These are phyloP conservation scores for Podospora pseudopauciseta DNA, from an alignment of 495 filamentous ascomycete species.

Conservation along the genomic window DNA sequence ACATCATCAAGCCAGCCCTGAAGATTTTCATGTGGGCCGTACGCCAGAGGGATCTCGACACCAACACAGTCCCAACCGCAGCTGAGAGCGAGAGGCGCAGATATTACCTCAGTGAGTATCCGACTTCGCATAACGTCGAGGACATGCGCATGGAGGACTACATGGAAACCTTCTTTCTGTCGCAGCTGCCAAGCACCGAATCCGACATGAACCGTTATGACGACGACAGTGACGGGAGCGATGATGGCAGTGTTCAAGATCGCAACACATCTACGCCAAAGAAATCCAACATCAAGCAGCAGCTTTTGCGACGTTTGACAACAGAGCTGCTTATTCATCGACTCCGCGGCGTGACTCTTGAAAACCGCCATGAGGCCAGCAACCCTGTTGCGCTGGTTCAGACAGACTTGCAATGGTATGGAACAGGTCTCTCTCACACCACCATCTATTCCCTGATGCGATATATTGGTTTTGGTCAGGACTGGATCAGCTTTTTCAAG, in stretches of 20 bases:
- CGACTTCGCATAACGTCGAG: conserved; percentile 23
- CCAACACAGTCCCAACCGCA: conserved; percentile 15
- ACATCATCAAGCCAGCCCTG: conserved; percentile 47
- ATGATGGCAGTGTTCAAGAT: background rate
- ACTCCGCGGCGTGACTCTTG: conserved; percentile 27
- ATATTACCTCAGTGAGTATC: conserved; percentile 24
- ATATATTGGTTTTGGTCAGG: conserved; percentile 59
- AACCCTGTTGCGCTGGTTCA: conserved; percentile 58
- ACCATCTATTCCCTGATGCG: conserved; percentile 54
- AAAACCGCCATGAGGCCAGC: conserved; percentile 27
- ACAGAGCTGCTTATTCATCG: conserved; percentile 58
- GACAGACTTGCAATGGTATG: conserved; percentile 61
- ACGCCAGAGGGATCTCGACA: conserved; percentile 13
- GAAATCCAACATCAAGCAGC: conserved; percentile 50
- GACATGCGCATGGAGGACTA: conserved; percentile 20
- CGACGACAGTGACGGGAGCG: conserved; percentile 9
- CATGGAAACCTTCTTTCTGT: conserved; percentile 40
- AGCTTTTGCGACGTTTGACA: conserved; percentile 55
- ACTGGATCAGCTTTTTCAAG: conserved; percentile 61
- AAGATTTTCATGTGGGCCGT: conserved; percentile 31
- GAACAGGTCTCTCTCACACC: conserved; percentile 57
- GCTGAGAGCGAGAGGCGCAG: conserved; percentile 19
- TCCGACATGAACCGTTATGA: conserved; percentile 30
- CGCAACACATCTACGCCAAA: conserved; percentile 13
- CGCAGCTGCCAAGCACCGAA: conserved; percentile 49